These are phyloP conservation scores for Hanseniaspora guilliermondii DNA, from an alignment of 805 yeast species.

Conservation along the genomic window DNA sequence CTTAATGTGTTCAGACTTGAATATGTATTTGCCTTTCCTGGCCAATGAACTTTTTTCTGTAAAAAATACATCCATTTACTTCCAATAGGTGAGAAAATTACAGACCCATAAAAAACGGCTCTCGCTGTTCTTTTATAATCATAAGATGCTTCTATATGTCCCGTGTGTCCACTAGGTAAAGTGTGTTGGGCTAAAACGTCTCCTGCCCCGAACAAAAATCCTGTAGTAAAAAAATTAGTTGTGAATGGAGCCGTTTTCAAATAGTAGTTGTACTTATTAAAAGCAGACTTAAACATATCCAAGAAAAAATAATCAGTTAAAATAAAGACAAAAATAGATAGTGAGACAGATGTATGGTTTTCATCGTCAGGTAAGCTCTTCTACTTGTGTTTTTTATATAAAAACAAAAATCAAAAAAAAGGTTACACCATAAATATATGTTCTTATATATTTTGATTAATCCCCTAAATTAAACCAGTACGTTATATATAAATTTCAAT, in stretches of 20 bases:
- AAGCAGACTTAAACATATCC: neutral
- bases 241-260: neutral
- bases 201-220: slow-evolving; percentile 59
- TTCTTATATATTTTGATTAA: neutral
- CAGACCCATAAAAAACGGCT: slow-evolving; percentile 57
- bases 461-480: neutral
- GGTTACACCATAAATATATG: too few relatives aligned
- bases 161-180: slow-evolving; percentile 18
- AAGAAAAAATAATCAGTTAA: too few relatives aligned
- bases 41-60: slow-evolving; percentile 31
- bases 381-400: too few relatives aligned
- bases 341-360: too few relatives aligned
- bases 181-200: slow-evolving; percentile 55
- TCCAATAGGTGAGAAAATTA: slow-evolving; percentile 66
- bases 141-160: slow-evolving; percentile 21
- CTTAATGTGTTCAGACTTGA: slow-evolving; percentile 29
- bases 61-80: slow-evolving; percentile 55
- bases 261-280: neutral
- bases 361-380: too few relatives aligned
- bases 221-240: slow-evolving; percentile 45
- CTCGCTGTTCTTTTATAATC: slow-evolving; percentile 48
- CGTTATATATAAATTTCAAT: neutral
- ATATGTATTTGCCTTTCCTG: slow-evolving; percentile 20
- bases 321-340: too few relatives aligned
- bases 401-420: too few relatives aligned